Evolutionary conservation across 2,329 filamentous ascomycete species (phyloP).

Genomic region (Ceratocystis eucalypticola): DNA sequence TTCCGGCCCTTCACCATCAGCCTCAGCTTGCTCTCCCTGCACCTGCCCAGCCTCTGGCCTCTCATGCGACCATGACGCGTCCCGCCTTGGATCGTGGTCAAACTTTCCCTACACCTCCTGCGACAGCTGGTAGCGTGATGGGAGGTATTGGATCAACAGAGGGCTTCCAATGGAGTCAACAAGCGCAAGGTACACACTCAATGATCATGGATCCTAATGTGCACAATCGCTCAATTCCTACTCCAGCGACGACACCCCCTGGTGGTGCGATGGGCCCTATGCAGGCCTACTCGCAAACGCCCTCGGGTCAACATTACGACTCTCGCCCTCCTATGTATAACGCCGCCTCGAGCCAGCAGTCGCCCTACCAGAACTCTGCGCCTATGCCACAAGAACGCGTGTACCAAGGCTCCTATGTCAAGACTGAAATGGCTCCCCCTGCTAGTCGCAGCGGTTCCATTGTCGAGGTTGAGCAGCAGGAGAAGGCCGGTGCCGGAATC

Average conservation of each 20-base stretch:
- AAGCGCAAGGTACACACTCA: constrained; percentile 50
- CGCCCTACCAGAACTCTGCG: constrained; percentile 54
- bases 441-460: constrained; percentile 35
- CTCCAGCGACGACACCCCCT: constrained; percentile 82
- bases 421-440: constrained; percentile 80
- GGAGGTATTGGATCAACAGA: constrained; percentile 59
- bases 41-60: constrained; percentile 41
- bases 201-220: constrained; percentile 71
- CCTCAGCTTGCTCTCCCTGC: constrained; percentile 46
- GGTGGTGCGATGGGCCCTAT: constrained; percentile 64
- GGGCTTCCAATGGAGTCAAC: constrained; percentile 61
- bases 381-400: constrained; percentile 48
- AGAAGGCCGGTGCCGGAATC: constrained; percentile 56
- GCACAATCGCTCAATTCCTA: constrained; percentile 75
- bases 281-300: constrained; percentile 54
- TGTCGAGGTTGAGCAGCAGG: constrained; percentile 27
- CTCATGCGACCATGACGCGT: constrained; percentile 59
- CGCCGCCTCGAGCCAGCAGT: constrained; percentile 52
- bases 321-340: constrained; percentile 67
- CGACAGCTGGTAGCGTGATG: constrained; percentile 79
- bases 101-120: constrained; percentile 86
- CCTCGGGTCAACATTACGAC: constrained; percentile 55
- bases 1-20: constrained; percentile 55
- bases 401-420: constrained; percentile 58
- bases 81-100: constrained; percentile 73